These are phyloP conservation scores for Metschnikowia lochheadii DNA, from an alignment of 805 yeast genomes.

Conservation along the genomic window DNA sequence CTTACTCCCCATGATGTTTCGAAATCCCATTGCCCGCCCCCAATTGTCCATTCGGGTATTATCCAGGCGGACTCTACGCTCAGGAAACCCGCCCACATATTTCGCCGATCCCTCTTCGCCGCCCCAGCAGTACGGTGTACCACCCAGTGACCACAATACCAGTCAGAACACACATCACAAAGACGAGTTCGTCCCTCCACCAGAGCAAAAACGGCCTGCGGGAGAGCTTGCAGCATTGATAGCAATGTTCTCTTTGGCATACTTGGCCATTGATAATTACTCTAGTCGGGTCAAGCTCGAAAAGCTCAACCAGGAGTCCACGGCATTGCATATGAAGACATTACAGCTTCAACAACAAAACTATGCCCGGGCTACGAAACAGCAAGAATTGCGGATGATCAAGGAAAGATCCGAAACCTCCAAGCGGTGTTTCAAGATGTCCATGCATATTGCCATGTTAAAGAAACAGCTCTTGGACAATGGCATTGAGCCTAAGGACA, in stretches of 20 bases:
- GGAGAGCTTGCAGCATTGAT: constrained; percentile 39
- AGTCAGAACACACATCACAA: neutral
- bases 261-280: constrained; percentile 52
- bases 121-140: constrained; percentile 7
- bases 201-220: constrained; percentile 5
- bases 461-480: constrained; percentile 56
- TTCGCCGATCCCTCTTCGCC: constrained; percentile 11
- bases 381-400: constrained; percentile 48
- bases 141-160: neutral
- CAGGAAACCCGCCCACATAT: constrained; percentile 7
- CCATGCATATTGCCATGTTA: constrained; percentile 61
- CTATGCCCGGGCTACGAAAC: constrained; percentile 47
- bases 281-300: constrained; percentile 36
- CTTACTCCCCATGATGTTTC: neutral
- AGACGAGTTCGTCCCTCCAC: neutral
- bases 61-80: neutral
- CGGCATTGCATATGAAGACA: constrained; percentile 35
- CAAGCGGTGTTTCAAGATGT: constrained; percentile 54
- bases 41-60: neutral
- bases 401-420: constrained; percentile 48
- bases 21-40: neutral
- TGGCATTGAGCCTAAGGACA: constrained; percentile 54
- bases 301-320: constrained; percentile 31
- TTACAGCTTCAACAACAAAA: constrained; percentile 44
- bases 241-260: constrained; percentile 42